Conservation (phyloP, 805 yeast species). For the Brettanomyces sp. region DNA sequence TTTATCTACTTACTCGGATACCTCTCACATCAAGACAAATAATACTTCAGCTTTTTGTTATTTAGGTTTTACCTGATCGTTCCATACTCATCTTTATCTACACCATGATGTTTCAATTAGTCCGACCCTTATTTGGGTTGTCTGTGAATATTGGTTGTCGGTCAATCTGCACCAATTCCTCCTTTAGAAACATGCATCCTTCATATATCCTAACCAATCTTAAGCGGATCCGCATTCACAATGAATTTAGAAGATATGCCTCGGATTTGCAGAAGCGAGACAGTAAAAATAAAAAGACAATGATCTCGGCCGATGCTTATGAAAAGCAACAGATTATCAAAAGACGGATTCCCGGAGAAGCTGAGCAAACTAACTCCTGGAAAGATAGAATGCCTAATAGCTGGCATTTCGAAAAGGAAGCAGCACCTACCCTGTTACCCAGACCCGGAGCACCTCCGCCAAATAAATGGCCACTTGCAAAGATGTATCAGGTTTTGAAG, state of each 20-base stretch:
- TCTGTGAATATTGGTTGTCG: too few species aligned
- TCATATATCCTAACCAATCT: too few species aligned
- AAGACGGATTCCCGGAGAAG: constrained; percentile 49
- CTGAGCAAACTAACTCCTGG: constrained; percentile 34
- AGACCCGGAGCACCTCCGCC: constrained; percentile 73
- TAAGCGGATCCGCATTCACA: too few species aligned
- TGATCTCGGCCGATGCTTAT: constrained; percentile 13
- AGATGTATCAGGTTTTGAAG: constrained; percentile 47
- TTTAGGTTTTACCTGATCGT: too few species aligned
- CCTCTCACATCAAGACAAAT: too few species aligned
- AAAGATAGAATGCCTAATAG: constrained; percentile 50
- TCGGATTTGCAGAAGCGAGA: constrained; percentile 2
- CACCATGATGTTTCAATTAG: too few species aligned
- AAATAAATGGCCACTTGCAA: constrained; percentile 47
- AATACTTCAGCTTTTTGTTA: too few species aligned
- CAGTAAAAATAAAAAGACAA: neutral
- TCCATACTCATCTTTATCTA: too few species aligned
- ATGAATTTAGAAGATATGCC: too few species aligned
- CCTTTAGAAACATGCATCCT: too few species aligned
- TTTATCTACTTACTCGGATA: too few species aligned
- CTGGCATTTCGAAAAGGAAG: constrained; percentile 56
- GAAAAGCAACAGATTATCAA: constrained; percentile 24
- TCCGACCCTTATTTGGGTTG: too few species aligned
- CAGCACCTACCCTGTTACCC: constrained; percentile 59
- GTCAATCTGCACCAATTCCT: neutral